Conservation (phyloP, 495 filamentous ascomycete species). For the Penicillium riverlandense region DNA sequence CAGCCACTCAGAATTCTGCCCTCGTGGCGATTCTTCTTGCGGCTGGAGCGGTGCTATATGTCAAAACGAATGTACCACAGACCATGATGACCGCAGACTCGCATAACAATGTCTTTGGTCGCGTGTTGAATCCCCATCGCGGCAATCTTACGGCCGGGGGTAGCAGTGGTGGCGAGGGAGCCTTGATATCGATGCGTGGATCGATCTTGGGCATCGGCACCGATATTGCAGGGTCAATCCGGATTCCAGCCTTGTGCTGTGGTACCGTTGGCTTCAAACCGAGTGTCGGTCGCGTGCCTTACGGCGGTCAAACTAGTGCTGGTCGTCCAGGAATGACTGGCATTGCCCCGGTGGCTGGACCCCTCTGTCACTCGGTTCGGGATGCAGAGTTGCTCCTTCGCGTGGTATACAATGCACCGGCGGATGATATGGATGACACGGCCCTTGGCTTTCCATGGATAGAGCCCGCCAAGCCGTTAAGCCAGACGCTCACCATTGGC, state of each 20-base stretch:
- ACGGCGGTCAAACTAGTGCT: constrained; percentile 19
- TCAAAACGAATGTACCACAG: too few species aligned
- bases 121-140: constrained; percentile 48
- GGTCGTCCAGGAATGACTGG: constrained; percentile 37
- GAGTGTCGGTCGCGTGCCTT: constrained; percentile 47
- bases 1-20: constrained; percentile 26
- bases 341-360: constrained; percentile 27
- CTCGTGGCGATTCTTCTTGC: constrained; percentile 10
- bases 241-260: constrained; percentile 53
- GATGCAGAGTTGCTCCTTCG: constrained; percentile 22
- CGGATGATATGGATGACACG: constrained; percentile 11
- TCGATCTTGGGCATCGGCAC: constrained; percentile 56
- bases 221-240: constrained; percentile 58
- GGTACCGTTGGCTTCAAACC: constrained; percentile 57
- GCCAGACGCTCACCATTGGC: constrained; percentile 32
- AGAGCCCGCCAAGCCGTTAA: background rate
- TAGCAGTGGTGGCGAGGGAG: constrained; percentile 57
- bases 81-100: constrained; percentile 42
- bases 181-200: constrained; percentile 50
- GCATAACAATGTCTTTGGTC: constrained; percentile 30
- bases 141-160: constrained; percentile 46
- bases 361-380: constrained; percentile 28
- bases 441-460: constrained; percentile 14
- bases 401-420: constrained; percentile 4
- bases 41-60: too few species aligned